Evolutionary conservation across 2,329 filamentous ascomycete genomes (phyloP), one percentile per base, ranked within the genome.

Genomic region (Curvularia sp.): DNA sequence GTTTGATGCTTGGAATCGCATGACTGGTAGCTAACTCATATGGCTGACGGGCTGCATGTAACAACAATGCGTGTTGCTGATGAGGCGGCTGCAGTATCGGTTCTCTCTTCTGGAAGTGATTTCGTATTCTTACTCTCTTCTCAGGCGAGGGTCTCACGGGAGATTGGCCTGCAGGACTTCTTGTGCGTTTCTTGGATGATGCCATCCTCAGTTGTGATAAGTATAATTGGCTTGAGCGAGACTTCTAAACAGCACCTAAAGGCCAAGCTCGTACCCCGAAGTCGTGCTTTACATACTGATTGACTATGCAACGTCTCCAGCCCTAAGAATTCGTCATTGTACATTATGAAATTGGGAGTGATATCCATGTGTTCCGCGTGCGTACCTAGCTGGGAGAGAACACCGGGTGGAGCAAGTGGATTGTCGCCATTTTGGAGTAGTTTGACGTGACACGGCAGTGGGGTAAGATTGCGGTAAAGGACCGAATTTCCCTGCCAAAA

Each of bases 11-110:
- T 12, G 85, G 85, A 5, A 86, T 73, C 1, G 75, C 70, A 66
- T 85, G 79, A 5, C 79, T 75, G 2, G 68, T 61, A 0, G 79
- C 77, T 39, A 84, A 65, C 19, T 78, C 69, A 60, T 87, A 87
- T 49, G 79, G 79, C 61, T 85, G 79, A 30, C 79, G 80, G 28
- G 80, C 73, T 0, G 76, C 83, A 64, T 84, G 80, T 2, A 87
- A 70, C 18, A 86, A 67, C 5, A 87, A 68, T 0, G 81, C 82
- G 6, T 78, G 78, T 57, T 86, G 84, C 57, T 52, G 58, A 41
- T 62, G 32, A 1, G 73, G 69, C 18, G 65, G 21, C 6, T 32
- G 3, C 5, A 47, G 30, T 13, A 49, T 36, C 32, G 45, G 27
- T 18, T 38, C 30, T 6, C 45, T 58, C 38, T 49, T 57, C 30